These are phyloP conservation scores for Rhizophora mangle DNA, from an alignment of 345 rosid species.

Conservation along the genomic window DNA sequence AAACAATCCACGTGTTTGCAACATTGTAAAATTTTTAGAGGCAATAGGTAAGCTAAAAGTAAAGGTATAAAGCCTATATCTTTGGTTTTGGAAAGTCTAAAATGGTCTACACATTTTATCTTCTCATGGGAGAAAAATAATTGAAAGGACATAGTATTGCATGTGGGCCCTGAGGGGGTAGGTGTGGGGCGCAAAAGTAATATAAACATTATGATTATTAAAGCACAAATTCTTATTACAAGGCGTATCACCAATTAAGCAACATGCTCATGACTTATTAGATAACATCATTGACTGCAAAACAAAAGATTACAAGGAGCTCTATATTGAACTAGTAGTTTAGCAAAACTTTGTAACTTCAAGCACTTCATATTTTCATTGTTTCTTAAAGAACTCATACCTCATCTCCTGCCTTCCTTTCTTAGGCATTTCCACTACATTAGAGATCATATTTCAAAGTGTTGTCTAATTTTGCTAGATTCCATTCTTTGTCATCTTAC, in stretches of 20 bases:
- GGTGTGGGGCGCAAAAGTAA: too few species aligned
- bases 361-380: too few species aligned
- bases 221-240: neutral
- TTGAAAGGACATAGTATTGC: too few species aligned
- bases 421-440: neutral
- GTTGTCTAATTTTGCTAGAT: neutral
- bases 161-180: too few species aligned
- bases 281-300: neutral
- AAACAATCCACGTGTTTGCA: slow-evolving; percentile 80
- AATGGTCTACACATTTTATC: too few species aligned
- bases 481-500: neutral
- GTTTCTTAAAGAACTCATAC: too few species aligned
- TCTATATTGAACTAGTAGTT: too few species aligned
- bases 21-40: slow-evolving; percentile 79
- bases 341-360: too few species aligned
- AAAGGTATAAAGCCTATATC: slow-evolving; percentile 50
- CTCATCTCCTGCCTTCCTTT: neutral
- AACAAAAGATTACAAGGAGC: too few species aligned
- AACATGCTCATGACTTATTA: neutral
- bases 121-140: too few species aligned
- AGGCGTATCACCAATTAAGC: neutral
- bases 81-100: neutral
- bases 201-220: too few species aligned
- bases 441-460: too few species aligned
- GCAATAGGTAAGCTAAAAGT: slow-evolving; percentile 86